These are phyloP conservation scores for Deakozyma indianensis DNA, from an alignment of 805 yeast genomes.

Conservation along the genomic window DNA sequence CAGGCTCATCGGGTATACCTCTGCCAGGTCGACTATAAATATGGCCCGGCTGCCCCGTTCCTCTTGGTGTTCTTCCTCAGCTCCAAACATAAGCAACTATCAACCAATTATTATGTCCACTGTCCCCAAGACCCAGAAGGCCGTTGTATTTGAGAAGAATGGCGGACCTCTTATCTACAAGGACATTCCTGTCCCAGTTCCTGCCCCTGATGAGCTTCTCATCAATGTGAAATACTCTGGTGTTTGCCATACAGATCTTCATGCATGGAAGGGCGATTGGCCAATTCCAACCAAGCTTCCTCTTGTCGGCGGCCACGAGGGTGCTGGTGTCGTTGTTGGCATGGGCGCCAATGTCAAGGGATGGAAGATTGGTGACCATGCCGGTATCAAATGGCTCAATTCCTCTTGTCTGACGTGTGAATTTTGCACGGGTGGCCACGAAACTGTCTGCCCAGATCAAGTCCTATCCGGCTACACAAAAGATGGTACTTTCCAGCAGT, in stretches of 20 bases:
- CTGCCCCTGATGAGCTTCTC: constrained; percentile 64
- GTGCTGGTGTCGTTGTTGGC: constrained; percentile 77
- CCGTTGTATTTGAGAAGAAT: constrained; percentile 49
- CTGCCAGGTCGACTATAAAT: too few species aligned
- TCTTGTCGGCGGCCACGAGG: constrained; percentile 80
- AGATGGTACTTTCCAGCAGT: constrained; percentile 50
- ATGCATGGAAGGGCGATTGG: constrained; percentile 94
- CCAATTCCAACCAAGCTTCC: constrained; percentile 64
- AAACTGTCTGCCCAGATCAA: constrained; percentile 40
- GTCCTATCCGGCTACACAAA: constrained; percentile 43
- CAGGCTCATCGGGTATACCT: too few species aligned
- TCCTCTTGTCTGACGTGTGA: constrained; percentile 53
- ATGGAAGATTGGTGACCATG: constrained; percentile 66
- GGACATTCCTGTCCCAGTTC: constrained; percentile 69
- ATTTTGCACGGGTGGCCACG: constrained; percentile 41
- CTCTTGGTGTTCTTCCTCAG: too few species aligned
- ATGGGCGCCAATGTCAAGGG: constrained; percentile 54
- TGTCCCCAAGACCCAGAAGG: constrained; percentile 25
- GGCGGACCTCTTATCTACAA: constrained; percentile 51
- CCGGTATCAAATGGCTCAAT: constrained; percentile 77
- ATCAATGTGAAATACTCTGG: constrained; percentile 78
- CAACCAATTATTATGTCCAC: too few species aligned
- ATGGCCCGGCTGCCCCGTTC: too few species aligned
- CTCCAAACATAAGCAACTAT: too few species aligned
- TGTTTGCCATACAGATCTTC: constrained; percentile 88